A percentile compares a stretch with the other conserved stretches of the same genome.
Conservation (phyloP, 129 eudicot genomes). For the Tagetes erecta region DNA sequence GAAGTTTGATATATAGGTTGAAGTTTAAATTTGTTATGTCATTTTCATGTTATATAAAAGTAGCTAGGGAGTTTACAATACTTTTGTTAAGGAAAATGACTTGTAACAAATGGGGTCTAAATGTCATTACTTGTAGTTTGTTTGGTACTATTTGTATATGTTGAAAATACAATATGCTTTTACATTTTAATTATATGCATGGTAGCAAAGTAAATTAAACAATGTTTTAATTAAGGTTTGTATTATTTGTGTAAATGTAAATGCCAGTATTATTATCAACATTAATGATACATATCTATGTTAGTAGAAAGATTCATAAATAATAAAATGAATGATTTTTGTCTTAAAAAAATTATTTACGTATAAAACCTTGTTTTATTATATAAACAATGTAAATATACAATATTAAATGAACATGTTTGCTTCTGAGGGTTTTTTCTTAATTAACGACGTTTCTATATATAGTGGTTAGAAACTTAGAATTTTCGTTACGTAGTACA, state of each 20-base stretch:
- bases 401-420: not conserved
- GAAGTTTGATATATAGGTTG: constrained; percentile 17
- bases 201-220: not conserved
- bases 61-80: constrained; percentile 7
- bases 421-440: not conserved
- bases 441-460: not conserved
- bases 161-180: constrained; percentile 29
- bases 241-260: not conserved
- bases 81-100: constrained; percentile 27
- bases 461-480: too few relatives aligned
- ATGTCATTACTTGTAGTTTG: constrained; percentile 25
- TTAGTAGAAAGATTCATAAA: too few relatives aligned
- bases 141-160: constrained; percentile 30
- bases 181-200: not conserved
- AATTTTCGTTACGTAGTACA: not conserved
- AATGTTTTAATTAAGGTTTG: not conserved
- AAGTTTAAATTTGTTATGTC: constrained; percentile 19
- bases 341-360: too few relatives aligned
- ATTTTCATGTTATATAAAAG: constrained; percentile 26
- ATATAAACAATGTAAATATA: too few relatives aligned
- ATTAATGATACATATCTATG: not conserved
- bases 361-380: too few relatives aligned
- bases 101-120: constrained; percentile 30
- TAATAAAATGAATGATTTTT: too few relatives aligned
- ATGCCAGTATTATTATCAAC: not conserved